A percentile compares a stretch with the other conserved stretches of the same genome.
phyloP scores from a whole-genome alignment of 495 filamentous ascomycete species.

The Daldinia loculata region DNA sequence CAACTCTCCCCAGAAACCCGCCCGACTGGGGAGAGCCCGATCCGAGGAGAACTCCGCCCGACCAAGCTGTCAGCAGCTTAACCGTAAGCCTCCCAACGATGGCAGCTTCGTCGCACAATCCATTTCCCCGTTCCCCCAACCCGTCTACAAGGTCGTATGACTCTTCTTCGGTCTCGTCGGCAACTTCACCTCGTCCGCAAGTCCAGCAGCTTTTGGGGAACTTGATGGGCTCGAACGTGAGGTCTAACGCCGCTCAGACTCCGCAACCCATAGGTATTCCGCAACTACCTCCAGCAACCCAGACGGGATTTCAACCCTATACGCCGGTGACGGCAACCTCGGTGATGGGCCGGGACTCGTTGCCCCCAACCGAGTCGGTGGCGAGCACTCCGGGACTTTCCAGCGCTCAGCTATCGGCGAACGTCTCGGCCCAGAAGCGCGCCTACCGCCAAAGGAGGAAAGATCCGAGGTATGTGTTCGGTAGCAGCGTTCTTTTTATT shows the following conservation, averaged over 20 bases:
- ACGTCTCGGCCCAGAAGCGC: constrained; percentile 77
- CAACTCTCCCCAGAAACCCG: constrained; percentile 50
- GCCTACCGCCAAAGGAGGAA: constrained; percentile 95
- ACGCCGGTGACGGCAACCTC: constrained; percentile 59
- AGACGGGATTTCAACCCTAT: constrained; percentile 55
- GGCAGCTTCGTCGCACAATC: constrained; percentile 62
- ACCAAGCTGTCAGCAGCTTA: constrained; percentile 45
- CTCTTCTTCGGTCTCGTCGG: constrained; percentile 63
- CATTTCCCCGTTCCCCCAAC: constrained; percentile 63
- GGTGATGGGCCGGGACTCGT: constrained; percentile 61
- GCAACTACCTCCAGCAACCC: constrained; percentile 49
- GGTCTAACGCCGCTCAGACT: constrained; percentile 48
- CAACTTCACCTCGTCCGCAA: constrained; percentile 60
- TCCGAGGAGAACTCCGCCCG: constrained; percentile 49
- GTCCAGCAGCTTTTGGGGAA: constrained; percentile 56
- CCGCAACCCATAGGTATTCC: constrained; percentile 58
- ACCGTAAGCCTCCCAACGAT: constrained; percentile 52
- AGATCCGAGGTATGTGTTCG: constrained; percentile 67
- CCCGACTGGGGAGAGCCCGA: constrained; percentile 50
- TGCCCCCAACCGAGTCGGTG: constrained; percentile 61
- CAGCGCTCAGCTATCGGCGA: constrained; percentile 53
- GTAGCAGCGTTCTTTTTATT: neutral
- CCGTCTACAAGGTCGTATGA: constrained; percentile 63
- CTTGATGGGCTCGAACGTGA: constrained; percentile 54
- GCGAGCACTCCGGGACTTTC: constrained; percentile 60